A percentile compares a stretch with the other conserved stretches of the same genome.
Evolutionary conservation across 2,329 filamentous ascomycete genomes (phyloP).

Genomic region (Rosellinia necatrix): DNA sequence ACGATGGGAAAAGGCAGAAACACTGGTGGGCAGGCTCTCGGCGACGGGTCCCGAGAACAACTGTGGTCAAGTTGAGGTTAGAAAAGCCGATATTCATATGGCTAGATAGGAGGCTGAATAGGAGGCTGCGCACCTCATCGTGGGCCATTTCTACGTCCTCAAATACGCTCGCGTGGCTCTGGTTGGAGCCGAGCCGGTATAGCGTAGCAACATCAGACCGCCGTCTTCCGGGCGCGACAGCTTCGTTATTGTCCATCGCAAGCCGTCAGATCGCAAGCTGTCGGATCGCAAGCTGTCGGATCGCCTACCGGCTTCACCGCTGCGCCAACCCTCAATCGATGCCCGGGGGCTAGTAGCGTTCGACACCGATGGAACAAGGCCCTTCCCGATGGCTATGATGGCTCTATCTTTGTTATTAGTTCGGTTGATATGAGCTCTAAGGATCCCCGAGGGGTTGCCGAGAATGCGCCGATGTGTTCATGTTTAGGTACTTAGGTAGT

Average conservation of each 20-base stretch:
- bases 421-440: background rate
- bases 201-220: slow-evolving; percentile 43
- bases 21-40: slow-evolving; percentile 92
- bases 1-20: slow-evolving; percentile 89
- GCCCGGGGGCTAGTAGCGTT: background rate
- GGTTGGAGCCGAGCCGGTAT: slow-evolving; percentile 71
- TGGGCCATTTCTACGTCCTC: slow-evolving; percentile 99
- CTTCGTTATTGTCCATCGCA: slow-evolving; percentile 33
- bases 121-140: slow-evolving; percentile 69
- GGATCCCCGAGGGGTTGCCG: slow-evolving; percentile 7
- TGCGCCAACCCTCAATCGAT: slow-evolving; percentile 17
- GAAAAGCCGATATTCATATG: slow-evolving; percentile 23
- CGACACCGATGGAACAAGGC: background rate
- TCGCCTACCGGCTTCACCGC: slow-evolving; percentile 3
- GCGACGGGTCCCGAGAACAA: slow-evolving; percentile 91
- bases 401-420: background rate
- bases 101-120: no score
- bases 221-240: slow-evolving; percentile 28
- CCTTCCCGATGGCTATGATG: background rate
- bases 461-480: slow-evolving; percentile 13
- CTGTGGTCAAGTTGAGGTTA: slow-evolving; percentile 42
- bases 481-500: no score
- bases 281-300: slow-evolving; percentile 22
- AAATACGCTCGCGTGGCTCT: slow-evolving; percentile 79
- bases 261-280: background rate